Percentiles rank a stretch among this genome's conserved stretches.
These are phyloP conservation scores for Hordeum marinum DNA, from an alignment of 176 grass and related monocot species.

Conservation along the genomic window DNA sequence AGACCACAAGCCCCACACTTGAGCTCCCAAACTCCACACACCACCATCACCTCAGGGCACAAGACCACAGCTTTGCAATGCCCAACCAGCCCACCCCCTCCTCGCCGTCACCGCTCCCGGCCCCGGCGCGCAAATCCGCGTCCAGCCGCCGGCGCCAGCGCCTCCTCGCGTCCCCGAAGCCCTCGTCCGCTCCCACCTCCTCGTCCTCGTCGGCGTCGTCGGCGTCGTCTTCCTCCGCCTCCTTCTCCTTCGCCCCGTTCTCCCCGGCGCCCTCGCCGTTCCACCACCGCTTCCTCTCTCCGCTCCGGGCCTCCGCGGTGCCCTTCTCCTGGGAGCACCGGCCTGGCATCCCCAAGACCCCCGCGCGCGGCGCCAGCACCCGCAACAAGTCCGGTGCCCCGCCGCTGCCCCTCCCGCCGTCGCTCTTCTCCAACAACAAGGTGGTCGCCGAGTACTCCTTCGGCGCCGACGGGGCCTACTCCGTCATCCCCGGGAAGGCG, in stretches of 20 bases:
- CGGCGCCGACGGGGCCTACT: not conserved
- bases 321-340: conserved; percentile 88
- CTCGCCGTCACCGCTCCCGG: not conserved
- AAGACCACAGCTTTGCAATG: not conserved
- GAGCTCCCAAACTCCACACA: not conserved
- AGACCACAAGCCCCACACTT: not conserved
- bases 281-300: conserved; percentile 52
- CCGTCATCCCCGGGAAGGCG: conserved; percentile 22
- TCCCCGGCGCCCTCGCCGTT: conserved; percentile 43
- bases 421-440: conserved; percentile 36
- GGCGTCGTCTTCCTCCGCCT: not conserved
- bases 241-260: conserved; percentile 30
- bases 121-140: not conserved
- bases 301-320: conserved; percentile 45
- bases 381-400: conserved; percentile 13
- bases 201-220: not conserved
- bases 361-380: conserved; percentile 14
- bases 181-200: not conserved
- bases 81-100: conserved; percentile 19
- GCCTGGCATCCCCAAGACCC: conserved; percentile 68
- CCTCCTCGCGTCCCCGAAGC: not conserved
- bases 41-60: not conserved
- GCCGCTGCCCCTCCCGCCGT: conserved; percentile 45
- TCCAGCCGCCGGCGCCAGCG: not conserved
- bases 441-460: conserved; percentile 32